Base-by-base conservation (phyloP, 2,329 filamentous ascomycete genomes). In the Tolypocladium cylindrosporum region DNA sequence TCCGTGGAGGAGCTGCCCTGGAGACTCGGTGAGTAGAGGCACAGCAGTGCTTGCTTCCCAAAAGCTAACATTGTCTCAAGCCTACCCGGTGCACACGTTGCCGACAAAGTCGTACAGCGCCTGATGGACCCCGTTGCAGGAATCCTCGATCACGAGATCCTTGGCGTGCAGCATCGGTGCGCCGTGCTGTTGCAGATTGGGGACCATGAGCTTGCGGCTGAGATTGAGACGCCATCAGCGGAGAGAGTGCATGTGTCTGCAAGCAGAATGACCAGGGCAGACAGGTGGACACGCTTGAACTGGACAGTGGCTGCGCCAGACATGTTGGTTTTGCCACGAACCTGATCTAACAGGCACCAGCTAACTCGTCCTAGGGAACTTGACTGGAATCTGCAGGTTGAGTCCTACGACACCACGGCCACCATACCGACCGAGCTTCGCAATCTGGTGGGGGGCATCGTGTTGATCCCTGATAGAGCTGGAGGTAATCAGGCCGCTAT, bases 301-400 rank as follows among this genome's bases (percentile, higher is more conserved):
- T 72, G 72, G 69, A 68, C 64, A 4, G 55, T 72, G 34, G 65
- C 65, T 34, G 68, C 71, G 7, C 72, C 72, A 16, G 72, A 74
- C 40, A 72, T 69, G 72, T 72, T 60, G 58, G 65, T 61, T 19
- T n/a, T 10, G 16, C 41, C 34, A 5, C 19, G 19, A 9, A 7
- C 13, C 27, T 9, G 2, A 31, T 52, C 16, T 21, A 31, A 27
- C 19, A 10, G 31, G 4, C 7, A 21, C 36, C 16, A 39, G 10
- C 27, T 43, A n/a, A 50, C 36, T 24, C 10, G 21, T 43, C 24
- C 2, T 10, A 73, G 70, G 64, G 53, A 62, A 27, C 66, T 67
- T 57, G 72, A 74, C 60, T 74, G 72, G 72, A 69, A 61, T 54
- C 58, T 74, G 42, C 63, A 62, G 55, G 66, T 73, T 9, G 65